Conservation (phyloP, 75 land plant species). For the Sequoia sempervirens region DNA sequence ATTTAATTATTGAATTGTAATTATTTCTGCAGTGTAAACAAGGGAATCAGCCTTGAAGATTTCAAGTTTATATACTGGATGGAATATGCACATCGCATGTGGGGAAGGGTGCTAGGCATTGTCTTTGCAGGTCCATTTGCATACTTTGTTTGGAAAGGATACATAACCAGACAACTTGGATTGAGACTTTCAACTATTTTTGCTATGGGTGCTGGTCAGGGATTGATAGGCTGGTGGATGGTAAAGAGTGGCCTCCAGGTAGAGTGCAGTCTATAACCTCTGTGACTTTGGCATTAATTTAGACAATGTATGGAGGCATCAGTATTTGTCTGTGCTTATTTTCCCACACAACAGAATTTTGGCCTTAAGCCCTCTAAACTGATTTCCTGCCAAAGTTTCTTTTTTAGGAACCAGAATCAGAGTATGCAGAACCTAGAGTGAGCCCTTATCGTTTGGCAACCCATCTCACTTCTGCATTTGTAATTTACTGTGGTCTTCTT, state of each 20-base stretch:
- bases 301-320: neutral
- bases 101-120: conserved; percentile 92
- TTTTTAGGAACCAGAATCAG: conserved; percentile 79
- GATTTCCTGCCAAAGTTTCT: neutral
- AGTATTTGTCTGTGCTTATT: neutral
- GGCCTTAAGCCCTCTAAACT: neutral
- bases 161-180: conserved; percentile 67
- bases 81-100: conserved; percentile 99
- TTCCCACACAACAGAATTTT: neutral
- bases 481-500: conserved; percentile 85
- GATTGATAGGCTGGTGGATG: conserved; percentile 99
- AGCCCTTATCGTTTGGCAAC: conserved; percentile 94
- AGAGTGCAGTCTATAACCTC: conserved; percentile 5
- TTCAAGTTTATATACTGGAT: conserved; percentile 99
- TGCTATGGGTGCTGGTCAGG: conserved; percentile 96
- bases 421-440: conserved; percentile 85
- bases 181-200: conserved; percentile 69
- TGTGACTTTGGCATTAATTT: neutral
- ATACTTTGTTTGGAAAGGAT: conserved; percentile 84
- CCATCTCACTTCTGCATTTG: conserved; percentile 95
- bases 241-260: conserved; percentile 99
- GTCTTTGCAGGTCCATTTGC: conserved; percentile 80
- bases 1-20: conserved; percentile 4
- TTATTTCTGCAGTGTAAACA: conserved; percentile 65
- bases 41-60: conserved; percentile 84